Percentiles rank a stretch among this genome's conserved stretches.
Conservation (phyloP, 2,329 filamentous ascomycete genomes). For the Akanthomyces uredinophilus region DNA sequence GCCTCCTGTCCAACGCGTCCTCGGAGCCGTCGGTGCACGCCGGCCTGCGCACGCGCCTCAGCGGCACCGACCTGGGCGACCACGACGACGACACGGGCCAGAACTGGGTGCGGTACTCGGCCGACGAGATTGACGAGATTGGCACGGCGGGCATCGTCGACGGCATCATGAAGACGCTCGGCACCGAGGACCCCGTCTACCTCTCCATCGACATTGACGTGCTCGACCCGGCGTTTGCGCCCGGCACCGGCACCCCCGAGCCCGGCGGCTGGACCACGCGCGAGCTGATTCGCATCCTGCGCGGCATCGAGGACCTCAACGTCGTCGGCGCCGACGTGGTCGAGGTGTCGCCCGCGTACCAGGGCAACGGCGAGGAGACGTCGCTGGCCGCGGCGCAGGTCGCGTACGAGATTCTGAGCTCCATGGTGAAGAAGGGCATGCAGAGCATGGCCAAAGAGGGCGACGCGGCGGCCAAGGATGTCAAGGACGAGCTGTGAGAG, state of each 20-base stretch:
- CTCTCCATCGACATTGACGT: slow-evolving; percentile 79
- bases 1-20: slow-evolving; percentile 61
- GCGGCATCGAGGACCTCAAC: slow-evolving; percentile 77
- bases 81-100: slow-evolving; percentile 66
- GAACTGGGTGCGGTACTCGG: slow-evolving; percentile 68
- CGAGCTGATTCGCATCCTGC: slow-evolving; percentile 77
- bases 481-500: slow-evolving; percentile 35
- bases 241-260: slow-evolving; percentile 83
- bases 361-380: slow-evolving; percentile 70
- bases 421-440: slow-evolving; percentile 55
- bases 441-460: slow-evolving; percentile 32
- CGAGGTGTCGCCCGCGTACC: slow-evolving; percentile 78
- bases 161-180: slow-evolving; percentile 65
- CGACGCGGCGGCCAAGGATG: slow-evolving; percentile 18
- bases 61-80: slow-evolving; percentile 56
- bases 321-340: slow-evolving; percentile 87
- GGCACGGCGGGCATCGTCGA: slow-evolving; percentile 66
- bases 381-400: slow-evolving; percentile 75
- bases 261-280: slow-evolving; percentile 87
- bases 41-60: slow-evolving; percentile 71
- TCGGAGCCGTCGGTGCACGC: slow-evolving; percentile 71
- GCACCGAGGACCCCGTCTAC: slow-evolving; percentile 74
- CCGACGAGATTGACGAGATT: slow-evolving; percentile 82
- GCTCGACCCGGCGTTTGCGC: slow-evolving; percentile 62
- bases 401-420: slow-evolving; percentile 74